Base-by-base conservation (phyloP, 2,329 filamentous ascomycete genomes). In the Penicillium palitans region DNA sequence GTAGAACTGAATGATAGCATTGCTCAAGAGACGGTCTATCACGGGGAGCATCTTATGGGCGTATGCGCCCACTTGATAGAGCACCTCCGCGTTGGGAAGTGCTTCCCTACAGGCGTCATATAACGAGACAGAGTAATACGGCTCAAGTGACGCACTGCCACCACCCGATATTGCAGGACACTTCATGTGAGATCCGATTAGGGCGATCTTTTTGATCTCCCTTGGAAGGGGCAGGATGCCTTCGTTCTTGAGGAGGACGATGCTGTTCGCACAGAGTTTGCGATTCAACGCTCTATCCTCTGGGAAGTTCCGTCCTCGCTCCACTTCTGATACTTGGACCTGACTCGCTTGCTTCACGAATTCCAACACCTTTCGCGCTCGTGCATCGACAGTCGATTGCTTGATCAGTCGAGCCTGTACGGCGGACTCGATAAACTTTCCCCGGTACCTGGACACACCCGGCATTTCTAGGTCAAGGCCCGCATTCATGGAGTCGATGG, bases 111-210 rank as follows among this genome's bases (percentile, higher is more conserved):
- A 62, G 1, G 65, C 72, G 0, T 76, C 67, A 61, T 69, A 73
- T 4, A 74, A 65, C 0, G 72, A 68, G 33, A 74, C 62, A 13
- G 66, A 66, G 50, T 73, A 71, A 46, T 76, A 71, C 1, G 72
- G 68, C 29, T 72, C 71, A 44, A 76, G 66, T 9, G 69, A 69
- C 2, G 73, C 68, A 53, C 74, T 69, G 5, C 75, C 68, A 19
- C 74, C 66, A 6, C 74, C 75, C 2, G 70, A 62, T 25, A 72
- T 71, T 8, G 75, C 62, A 8, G 72, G 69, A 24, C 63, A 66
- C 58, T 74, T 75, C 48, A 73, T 67, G 29, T 75, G 72, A 9
- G 66, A 66, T 0, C 74, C 74, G 10, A 76, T 63, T 0, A 76
- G 46, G n/a, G 59, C 60, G 31, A 61, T 62, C 29, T 55, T 56